A percentile compares a stretch with the other conserved stretches of the same genome.
phyloP scores from a whole-genome alignment of 2,329 filamentous ascomycete species.

The Xylaria sp. region DNA sequence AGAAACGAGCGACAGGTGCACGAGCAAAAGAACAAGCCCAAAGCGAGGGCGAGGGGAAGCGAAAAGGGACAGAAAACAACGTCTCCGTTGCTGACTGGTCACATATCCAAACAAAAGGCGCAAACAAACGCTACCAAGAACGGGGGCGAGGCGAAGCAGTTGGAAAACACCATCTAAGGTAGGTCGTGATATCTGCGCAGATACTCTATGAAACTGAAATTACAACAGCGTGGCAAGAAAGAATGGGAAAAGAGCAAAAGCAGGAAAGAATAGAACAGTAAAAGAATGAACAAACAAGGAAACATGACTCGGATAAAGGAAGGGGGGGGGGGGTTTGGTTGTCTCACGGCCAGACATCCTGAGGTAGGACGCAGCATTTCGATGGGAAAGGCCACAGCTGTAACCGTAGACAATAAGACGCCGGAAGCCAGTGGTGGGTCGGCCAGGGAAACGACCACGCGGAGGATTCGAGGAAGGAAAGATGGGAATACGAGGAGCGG shows the following conservation, averaged over 20 bases:
- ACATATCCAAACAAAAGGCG: slow-evolving; percentile 2
- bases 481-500: slow-evolving; percentile 4
- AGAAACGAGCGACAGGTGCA: slow-evolving; percentile 29
- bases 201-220: neutral
- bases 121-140: slow-evolving; percentile 5
- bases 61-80: neutral
- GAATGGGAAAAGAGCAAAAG: neutral
- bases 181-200: neutral
- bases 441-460: slow-evolving; percentile 4
- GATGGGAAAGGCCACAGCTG: neutral
- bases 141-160: neutral
- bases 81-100: slow-evolving; percentile 1
- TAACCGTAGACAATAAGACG: neutral
- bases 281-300: neutral
- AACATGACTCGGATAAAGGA: neutral
- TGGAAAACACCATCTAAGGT: neutral
- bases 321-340: neutral
- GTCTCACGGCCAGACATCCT: neutral
- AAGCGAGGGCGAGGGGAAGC: slow-evolving; percentile 15
- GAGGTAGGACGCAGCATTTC: slow-evolving; percentile 18
- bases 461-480: slow-evolving; percentile 1
- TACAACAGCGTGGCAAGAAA: neutral
- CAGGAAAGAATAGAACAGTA: neutral
- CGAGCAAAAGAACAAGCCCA: slow-evolving; percentile 10
- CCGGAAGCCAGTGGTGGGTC: neutral